Percentiles rank a stretch among this genome's conserved stretches.
Evolutionary conservation across 192 early-diverging fungal genomes (phyloP).

Genomic region (Coemansia umbellata): DNA sequence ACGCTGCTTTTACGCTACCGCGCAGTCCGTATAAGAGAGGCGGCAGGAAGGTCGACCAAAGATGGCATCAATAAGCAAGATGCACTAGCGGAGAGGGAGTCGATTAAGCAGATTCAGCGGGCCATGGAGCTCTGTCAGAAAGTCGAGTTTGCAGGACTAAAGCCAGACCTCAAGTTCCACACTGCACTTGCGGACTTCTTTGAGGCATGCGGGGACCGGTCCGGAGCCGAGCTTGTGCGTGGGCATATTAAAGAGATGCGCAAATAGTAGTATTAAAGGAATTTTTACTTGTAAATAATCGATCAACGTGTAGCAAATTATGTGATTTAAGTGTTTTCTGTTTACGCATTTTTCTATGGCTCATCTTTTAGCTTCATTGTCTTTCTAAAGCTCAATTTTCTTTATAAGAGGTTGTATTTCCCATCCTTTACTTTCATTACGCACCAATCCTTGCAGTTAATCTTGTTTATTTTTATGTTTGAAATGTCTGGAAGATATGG

Average conservation of each 20-base stretch:
- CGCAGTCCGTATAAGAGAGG: conserved; percentile 23
- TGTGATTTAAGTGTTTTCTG: too few species aligned
- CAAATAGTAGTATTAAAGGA: not conserved
- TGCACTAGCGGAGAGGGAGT: not conserved
- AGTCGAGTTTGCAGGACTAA: conserved; percentile 22
- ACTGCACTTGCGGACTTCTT: conserved; percentile 37
- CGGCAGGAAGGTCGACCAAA: not conserved
- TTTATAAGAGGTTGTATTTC: not conserved
- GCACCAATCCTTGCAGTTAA: not conserved
- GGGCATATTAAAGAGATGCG: conserved; percentile 4
- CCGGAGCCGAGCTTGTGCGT: conserved; percentile 35
- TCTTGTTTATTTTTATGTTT: not conserved
- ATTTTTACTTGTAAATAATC: too few species aligned
- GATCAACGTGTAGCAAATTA: too few species aligned
- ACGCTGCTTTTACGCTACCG: conserved; percentile 40
- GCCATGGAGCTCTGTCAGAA: conserved; percentile 34
- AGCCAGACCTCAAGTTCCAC: conserved; percentile 35
- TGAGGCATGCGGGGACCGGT: conserved; percentile 29
- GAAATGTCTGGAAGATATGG: conserved; percentile 29
- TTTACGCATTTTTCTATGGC: too few species aligned
- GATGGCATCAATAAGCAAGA: not conserved
- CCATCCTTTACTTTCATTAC: not conserved
- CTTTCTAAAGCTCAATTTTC: not conserved
- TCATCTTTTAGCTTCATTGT: not conserved
- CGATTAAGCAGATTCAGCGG: conserved; percentile 18